Conservation (phyloP, 768 basidiomycete genomes). For the Krasilnikovozyma curviuscula region DNA sequence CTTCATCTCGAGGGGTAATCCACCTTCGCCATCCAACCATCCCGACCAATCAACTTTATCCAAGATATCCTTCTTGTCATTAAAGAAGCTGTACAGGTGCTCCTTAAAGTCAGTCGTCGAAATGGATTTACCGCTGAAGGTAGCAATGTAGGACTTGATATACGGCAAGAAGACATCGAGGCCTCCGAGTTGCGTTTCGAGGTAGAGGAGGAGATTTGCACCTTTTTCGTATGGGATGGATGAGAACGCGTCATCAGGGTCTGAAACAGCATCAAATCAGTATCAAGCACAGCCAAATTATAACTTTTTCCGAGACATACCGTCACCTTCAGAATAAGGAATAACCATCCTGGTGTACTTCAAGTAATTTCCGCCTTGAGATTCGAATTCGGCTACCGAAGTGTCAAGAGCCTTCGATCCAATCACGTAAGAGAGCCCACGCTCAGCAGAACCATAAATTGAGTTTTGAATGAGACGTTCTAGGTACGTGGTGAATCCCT, state of each 20-base stretch:
- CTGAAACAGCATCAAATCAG: conserved; percentile 27
- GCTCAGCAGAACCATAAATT: conserved; percentile 51
- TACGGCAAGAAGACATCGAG: conserved; percentile 69
- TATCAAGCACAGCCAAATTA: conserved; percentile 15
- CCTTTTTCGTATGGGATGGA: conserved; percentile 66
- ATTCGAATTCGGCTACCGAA: conserved; percentile 47
- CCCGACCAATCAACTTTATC: conserved; percentile 54
- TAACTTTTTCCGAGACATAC: not conserved
- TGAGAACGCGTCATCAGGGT: conserved; percentile 50
- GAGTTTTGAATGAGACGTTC: conserved; percentile 58
- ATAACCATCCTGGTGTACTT: conserved; percentile 12
- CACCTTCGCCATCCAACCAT: conserved; percentile 69
- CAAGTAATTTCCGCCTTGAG: conserved; percentile 36
- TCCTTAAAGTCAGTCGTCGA: conserved; percentile 66
- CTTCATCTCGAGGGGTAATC: conserved; percentile 51
- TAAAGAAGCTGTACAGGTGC: conserved; percentile 51
- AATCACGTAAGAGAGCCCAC: conserved; percentile 62
- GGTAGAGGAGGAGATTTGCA: conserved; percentile 62
- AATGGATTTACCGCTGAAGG: conserved; percentile 61
- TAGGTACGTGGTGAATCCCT: conserved; percentile 43
- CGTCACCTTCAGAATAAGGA: conserved; percentile 12
- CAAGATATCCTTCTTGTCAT: conserved; percentile 23
- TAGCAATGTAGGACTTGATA: conserved; percentile 58
- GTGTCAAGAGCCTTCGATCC: conserved; percentile 55
- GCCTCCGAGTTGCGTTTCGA: conserved; percentile 52